Evolutionary conservation across 768 basidiomycete genomes (phyloP), one percentile per base, ranked within the genome.

Genomic region (Serendipita sp.): DNA sequence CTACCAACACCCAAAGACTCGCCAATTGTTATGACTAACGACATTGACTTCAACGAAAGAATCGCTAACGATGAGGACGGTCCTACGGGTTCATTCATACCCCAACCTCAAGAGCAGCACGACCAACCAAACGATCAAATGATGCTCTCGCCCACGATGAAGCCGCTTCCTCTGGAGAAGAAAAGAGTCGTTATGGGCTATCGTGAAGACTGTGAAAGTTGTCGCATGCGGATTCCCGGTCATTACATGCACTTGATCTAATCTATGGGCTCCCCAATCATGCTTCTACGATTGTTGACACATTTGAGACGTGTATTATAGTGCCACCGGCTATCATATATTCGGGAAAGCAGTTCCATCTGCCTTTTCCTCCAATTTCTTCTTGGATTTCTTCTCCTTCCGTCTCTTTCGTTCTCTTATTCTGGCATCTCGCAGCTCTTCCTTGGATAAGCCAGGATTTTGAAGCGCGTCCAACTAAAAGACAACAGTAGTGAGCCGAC

Each of bases 391-490:
- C 76, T 88, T 92, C 64, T 80, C 77, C 67, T 84, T 79, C 65
- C 81, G 82, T 44, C 87, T 78, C 68, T 90, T 87, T 65, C 90
- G 77, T 73, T 91, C 87, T 53, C 83, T 77, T 72, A 88, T 83
- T 70, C 80, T 87, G 13, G 91, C 89, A 68, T 77, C 80, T 69
- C 76, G 76, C 66, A 92, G 72, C 16, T 86, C 83, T 66, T 78
- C 77, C 70, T 83, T 88, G 2, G 87, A 88, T 27, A 88, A 72
- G 2, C 89, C 90, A 2, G 90, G 89, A 70, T 92, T 91, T 62
- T 75, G 70, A 18, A 85, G 65, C 67, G 81, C 76, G 71, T 92
- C 88, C 70, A 91, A 74, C 89, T 93, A 67, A 62, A 23, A 37
- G 16, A 67, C 23, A 65, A 13, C 13, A 40, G 5, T 13, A 66